Percentiles rank a stretch among this genome's conserved stretches.
phyloP scores from a whole-genome alignment of 345 rosid genomes.

The Nephelium lappaceum region DNA sequence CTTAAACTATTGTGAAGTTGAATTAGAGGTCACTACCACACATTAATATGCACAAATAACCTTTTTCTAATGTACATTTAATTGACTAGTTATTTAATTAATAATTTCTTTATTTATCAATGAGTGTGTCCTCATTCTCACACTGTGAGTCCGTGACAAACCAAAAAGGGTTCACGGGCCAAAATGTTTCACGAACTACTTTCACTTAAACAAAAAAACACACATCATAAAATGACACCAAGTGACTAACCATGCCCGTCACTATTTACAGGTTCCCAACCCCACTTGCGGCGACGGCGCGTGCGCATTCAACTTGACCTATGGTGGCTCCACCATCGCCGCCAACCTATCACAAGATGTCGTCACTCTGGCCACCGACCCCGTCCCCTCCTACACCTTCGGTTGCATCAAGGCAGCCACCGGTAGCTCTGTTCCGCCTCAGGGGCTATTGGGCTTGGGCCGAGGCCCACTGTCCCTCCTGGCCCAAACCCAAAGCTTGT shows the following conservation, averaged over 20 bases:
- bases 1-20: too few relatives aligned
- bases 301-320: constrained; percentile 80
- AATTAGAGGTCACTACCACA: too few relatives aligned
- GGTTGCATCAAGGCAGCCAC: constrained; percentile 76
- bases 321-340: constrained; percentile 70
- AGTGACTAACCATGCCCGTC: not conserved
- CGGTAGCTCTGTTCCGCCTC: constrained; percentile 76
- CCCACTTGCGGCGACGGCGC: constrained; percentile 63
- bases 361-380: constrained; percentile 57
- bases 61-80: too few relatives aligned
- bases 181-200: too few relatives aligned
- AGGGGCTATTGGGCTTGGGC: constrained; percentile 85
- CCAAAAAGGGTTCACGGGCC: constrained; percentile 14
- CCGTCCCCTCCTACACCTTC: constrained; percentile 67
- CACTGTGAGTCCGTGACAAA: not conserved
- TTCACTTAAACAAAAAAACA: too few relatives aligned
- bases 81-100: not conserved
- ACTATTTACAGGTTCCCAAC: constrained; percentile 60
- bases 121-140: not conserved
- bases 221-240: too few relatives aligned
- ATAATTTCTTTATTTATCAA: not conserved
- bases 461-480: constrained; percentile 83
- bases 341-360: constrained; percentile 75
- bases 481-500: constrained; percentile 74
- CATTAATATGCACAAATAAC: too few relatives aligned